A percentile compares a stretch with the other conserved stretches of the same genome.
Evolutionary conservation across 23 red algal species (phyloP).

Genomic region (Gracilaria caudata): DNA sequence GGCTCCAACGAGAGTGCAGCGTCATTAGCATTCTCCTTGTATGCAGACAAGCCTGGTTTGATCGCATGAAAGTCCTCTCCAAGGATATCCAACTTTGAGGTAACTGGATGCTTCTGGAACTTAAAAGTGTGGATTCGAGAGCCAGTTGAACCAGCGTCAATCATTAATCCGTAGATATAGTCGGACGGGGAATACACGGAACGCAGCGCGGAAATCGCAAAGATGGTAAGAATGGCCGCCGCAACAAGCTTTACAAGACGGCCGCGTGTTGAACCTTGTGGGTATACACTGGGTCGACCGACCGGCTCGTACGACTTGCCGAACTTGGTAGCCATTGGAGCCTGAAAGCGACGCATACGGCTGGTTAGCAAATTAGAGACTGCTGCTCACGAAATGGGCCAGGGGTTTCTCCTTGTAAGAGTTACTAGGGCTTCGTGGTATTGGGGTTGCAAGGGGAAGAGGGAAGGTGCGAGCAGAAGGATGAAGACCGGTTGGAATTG

Average conservation of each 20-base stretch:
- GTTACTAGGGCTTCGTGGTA: not conserved
- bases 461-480: not conserved
- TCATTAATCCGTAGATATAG: constrained; percentile 78
- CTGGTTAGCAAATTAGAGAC: not conserved
- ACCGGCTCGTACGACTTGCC: constrained; percentile 24
- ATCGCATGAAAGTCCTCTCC: constrained; percentile 77
- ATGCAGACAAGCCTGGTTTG: constrained; percentile 77
- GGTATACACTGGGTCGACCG: not conserved
- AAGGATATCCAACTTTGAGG: constrained; percentile 51
- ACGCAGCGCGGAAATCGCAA: constrained; percentile 29
- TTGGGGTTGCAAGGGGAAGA: not conserved
- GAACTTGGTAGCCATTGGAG: constrained; percentile 38
- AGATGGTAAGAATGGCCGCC: constrained; percentile 12
- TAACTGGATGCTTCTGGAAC: constrained; percentile 42
- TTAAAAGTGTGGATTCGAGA: constrained; percentile 80
- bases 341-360: constrained; percentile 55
- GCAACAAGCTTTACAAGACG: constrained; percentile 34
- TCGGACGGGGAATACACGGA: constrained; percentile 29
- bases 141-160: constrained; percentile 82
- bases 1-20: constrained; percentile 67
- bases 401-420: not conserved
- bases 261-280: not conserved
- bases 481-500: not conserved
- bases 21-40: constrained; percentile 34
- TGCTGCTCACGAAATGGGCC: not conserved